phyloP scores from a whole-genome alignment of 371 early-diverging fungal genomes.

The Encephalitozoon hellem region DNA sequence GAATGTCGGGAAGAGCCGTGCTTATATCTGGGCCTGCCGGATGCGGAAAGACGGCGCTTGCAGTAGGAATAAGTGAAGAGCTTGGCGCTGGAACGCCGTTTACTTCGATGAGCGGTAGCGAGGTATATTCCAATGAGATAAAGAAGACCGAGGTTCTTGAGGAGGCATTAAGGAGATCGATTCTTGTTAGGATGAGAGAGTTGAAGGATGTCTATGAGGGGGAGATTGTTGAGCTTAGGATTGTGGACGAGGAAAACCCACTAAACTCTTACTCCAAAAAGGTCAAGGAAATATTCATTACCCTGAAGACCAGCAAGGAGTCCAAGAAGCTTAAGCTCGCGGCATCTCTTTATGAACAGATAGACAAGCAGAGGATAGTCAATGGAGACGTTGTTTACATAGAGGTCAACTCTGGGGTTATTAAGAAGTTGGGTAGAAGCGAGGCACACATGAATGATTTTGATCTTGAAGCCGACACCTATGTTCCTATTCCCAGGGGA shows the following conservation, averaged over 20 bases:
- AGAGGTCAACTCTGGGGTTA: slow-evolving; percentile 47
- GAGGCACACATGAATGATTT: slow-evolving; percentile 52
- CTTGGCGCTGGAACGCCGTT: slow-evolving; percentile 49
- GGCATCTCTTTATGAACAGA: slow-evolving; percentile 29
- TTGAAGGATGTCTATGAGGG: slow-evolving; percentile 57
- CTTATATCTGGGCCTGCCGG: slow-evolving; percentile 49
- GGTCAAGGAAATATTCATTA: slow-evolving; percentile 31
- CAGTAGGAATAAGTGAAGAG: slow-evolving; percentile 46
- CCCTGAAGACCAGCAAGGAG: slow-evolving; percentile 48
- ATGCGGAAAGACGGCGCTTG: slow-evolving; percentile 49
- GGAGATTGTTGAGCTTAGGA: slow-evolving; percentile 53
- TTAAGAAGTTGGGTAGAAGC: slow-evolving; percentile 57
- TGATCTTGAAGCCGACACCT: slow-evolving; percentile 58
- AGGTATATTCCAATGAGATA: slow-evolving; percentile 42
- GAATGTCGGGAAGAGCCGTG: slow-evolving; percentile 43
- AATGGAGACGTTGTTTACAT: slow-evolving; percentile 58
- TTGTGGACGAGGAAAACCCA: slow-evolving; percentile 42
- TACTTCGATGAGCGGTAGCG: slow-evolving; percentile 45
- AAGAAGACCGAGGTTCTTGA: slow-evolving; percentile 55
- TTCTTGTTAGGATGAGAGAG: slow-evolving; percentile 42
- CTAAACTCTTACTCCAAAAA: slow-evolving; percentile 29
- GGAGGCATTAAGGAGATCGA: slow-evolving; percentile 37
- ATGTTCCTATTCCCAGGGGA: slow-evolving; percentile 54
- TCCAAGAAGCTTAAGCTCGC: slow-evolving; percentile 41
- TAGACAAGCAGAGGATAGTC: slow-evolving; percentile 38